Evolutionary conservation across 257 asterid species (phyloP), one percentile per base, ranked within the genome.

Genomic region (Nicotiana obtusifolia): DNA sequence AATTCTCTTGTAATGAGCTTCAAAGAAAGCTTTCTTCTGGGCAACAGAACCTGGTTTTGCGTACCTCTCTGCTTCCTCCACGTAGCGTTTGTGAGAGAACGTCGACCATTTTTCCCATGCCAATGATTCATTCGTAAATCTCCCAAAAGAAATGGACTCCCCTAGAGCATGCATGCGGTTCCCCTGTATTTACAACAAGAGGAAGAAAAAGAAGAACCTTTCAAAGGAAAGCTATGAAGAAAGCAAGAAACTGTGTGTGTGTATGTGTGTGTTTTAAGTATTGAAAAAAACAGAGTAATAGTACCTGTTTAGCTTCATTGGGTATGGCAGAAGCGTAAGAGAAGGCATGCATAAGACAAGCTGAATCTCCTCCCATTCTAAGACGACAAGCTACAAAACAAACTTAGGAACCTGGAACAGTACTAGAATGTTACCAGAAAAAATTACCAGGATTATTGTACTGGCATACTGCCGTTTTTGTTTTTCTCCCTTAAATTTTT

Each of bases 11-110:
- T 91, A 96, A 86, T 96, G 97, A 79, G 99, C 99, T 90, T 96
- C 99, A 67, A 96, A 96, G 90, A 94, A 96, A n/a, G 97, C 99
- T 78, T 96, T 96, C 81, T 93, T 96, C 88, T 92, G 95, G 3
- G 99, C 98, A 1, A 96, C 99, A 0, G 98, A 96, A 8, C 99
- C 99, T 2, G 97, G 97, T 65, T 81, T 85, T 0, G 99, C 86
- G 71, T 91, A 94, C 61, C 93, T 88, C 89, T 91, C 93, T 0
- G 99, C 99, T 85, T 94, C 99, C 86, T 94, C 99, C 1, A 92
- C 98, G 60, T 96, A 93, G 19, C 91, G 92, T 80, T 92, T 96
- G 92, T 89, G 97, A 2, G 97, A 78, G 84, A 94, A 96, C 16
- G 97, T 66, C 1, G 99, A 95, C 97, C 97, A 91, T 87, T 89